Conservation (phyloP, 495 filamentous ascomycete species). For the Eremomyces bilateralis region DNA sequence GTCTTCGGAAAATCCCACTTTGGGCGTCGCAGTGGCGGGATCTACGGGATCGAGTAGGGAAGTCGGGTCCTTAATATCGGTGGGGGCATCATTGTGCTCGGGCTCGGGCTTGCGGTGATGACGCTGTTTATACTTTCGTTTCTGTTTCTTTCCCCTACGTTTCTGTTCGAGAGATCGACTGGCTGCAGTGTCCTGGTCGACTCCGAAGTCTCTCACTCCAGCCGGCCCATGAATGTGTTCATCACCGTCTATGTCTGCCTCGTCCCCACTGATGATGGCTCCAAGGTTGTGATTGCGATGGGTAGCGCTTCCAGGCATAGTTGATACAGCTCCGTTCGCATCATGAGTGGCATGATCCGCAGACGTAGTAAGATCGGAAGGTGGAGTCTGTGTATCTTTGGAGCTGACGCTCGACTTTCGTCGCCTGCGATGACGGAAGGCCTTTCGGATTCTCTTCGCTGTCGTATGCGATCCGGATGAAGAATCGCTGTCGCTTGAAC, state of each 20-base stretch:
- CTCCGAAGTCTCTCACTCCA: slow-evolving; percentile 25
- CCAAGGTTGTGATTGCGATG: no score
- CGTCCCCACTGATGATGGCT: slow-evolving; percentile 24
- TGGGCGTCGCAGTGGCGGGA: no score
- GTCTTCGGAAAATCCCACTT: slow-evolving; percentile 16
- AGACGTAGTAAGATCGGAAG: no score
- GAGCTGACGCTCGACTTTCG: slow-evolving; percentile 58
- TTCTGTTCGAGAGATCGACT: slow-evolving; percentile 8
- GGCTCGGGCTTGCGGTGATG: slow-evolving; percentile 20
- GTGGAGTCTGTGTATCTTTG: slow-evolving; percentile 30
- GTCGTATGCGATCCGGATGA: slow-evolving; percentile 50
- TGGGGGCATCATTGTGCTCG: slow-evolving; percentile 9
- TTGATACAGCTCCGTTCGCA: no score
- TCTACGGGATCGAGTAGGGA: no score
- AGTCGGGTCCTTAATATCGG: slow-evolving; percentile 7
- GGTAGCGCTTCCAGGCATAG: no score
- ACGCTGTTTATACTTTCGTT: slow-evolving; percentile 21
- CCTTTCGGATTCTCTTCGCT: slow-evolving; percentile 48
- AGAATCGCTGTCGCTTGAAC: slow-evolving; percentile 40
- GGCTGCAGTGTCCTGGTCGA: slow-evolving; percentile 14
- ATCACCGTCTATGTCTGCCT: slow-evolving; percentile 22
- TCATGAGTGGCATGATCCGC: no score
- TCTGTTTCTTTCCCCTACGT: slow-evolving; percentile 13
- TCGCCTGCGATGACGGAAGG: slow-evolving; percentile 39
- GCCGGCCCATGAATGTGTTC: slow-evolving; percentile 8